These are phyloP conservation scores for Xylariaceae sp. DNA, from an alignment of 2,329 filamentous ascomycete genomes.

Conservation along the genomic window DNA sequence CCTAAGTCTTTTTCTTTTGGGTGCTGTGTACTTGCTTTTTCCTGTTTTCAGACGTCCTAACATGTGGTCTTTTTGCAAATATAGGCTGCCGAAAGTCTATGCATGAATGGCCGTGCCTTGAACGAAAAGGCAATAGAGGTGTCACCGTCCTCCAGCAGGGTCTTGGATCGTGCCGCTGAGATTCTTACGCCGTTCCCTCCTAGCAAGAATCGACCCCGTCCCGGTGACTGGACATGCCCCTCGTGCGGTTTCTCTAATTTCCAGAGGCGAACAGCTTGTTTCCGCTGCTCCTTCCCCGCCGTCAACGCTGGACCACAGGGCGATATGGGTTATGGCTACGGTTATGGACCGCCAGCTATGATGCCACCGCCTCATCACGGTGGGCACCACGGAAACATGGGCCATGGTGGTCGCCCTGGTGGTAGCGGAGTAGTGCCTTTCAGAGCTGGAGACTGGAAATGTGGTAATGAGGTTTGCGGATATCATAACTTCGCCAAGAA, in stretches of 20 bases:
- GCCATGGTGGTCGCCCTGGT: conserved; percentile 66
- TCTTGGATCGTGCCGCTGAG: conserved; percentile 90
- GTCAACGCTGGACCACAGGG: conserved; percentile 72
- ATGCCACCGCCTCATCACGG: conserved; percentile 76
- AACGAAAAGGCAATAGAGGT: conserved; percentile 99
- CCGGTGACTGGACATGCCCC: conserved; percentile 98
- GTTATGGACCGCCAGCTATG: conserved; percentile 70
- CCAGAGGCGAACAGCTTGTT: conserved; percentile 95
- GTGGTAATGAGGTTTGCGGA: conserved; percentile 91
- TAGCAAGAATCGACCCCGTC: conserved; percentile 95
- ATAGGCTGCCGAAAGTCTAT: conserved; percentile 92
- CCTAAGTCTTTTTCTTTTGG: background rate
- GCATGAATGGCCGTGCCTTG: conserved; percentile 97
- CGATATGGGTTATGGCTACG: conserved; percentile 47
- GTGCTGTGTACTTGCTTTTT: background rate
- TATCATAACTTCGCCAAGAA: conserved; percentile 99
- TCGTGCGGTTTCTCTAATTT: conserved; percentile 99
- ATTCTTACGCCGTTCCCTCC: conserved; percentile 97
- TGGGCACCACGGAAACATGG: conserved; percentile 47
- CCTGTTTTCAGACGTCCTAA: background rate
- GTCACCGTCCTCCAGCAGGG: conserved; percentile 92
- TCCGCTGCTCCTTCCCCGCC: conserved; percentile 98
- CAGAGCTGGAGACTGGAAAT: conserved; percentile 98
- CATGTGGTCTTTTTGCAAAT: background rate
- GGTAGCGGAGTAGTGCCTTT: conserved; percentile 89